Evolutionary conservation across 257 asterid species (phyloP), one percentile per base, ranked within the genome.

Genomic region (Fraxinus quadrangulata): DNA sequence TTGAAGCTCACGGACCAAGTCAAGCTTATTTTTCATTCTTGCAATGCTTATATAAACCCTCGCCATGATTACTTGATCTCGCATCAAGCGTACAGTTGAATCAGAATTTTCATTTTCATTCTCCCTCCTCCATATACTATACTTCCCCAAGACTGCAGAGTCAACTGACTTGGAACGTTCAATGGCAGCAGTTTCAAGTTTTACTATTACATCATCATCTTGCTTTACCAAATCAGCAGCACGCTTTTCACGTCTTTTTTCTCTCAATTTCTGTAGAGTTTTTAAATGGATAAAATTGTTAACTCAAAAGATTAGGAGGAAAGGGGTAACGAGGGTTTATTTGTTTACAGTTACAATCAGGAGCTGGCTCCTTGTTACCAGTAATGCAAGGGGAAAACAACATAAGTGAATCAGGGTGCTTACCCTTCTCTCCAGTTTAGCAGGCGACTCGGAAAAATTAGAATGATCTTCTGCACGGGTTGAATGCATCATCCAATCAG

Each of bases 1-100:
- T 82, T 93, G 97, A 72, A 95, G 87, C 83, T 90, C 98, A 67
- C 80, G 88, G 82, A 89, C 92, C 88, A 93, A 86, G 37, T 89
- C 91, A 79, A 79, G 84, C 82, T 87, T 93, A 76, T 87, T 88
- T 84, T 93, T 95, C 91, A 88, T 87, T 82, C 86, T 89, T 79
- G 98, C 99, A 76, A 95, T 90, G 88, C 96, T 90, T 77, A 84
- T 67, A 81, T 93, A 95, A 40, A 93, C 98, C 91, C 96, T 93
- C 42, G 98, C 97, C 98, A 95, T 90, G 73, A 95, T 95, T 90
- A 91, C 84, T 89, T 95, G 98, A 85, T 95, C 99, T 34, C 97
- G 93, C 83, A 95, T 90, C 89, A 95, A 83, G 49, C 96, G 96
- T 39, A 96, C 95, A 76, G 86, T 93, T 75, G 97, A 89, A 86